Conservation (phyloP, 1,284 basidiomycete genomes). For the Prillingera fragicola region DNA sequence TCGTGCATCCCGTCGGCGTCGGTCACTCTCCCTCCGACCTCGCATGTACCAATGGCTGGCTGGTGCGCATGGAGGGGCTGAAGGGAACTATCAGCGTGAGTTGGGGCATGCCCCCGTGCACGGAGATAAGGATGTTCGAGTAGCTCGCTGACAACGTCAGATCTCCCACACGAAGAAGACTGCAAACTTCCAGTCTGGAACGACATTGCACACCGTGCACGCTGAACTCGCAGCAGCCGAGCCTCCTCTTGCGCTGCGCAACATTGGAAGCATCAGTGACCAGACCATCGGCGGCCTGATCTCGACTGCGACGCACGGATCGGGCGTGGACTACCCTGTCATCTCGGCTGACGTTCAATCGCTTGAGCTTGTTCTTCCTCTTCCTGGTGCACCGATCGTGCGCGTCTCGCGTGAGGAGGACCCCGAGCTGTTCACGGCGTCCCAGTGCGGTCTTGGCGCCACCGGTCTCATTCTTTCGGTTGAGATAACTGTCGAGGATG, state of each 20-base stretch:
- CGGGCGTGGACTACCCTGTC: constrained; percentile 73
- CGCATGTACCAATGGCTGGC: constrained; percentile 75
- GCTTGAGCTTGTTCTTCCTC: constrained; percentile 59
- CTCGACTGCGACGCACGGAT: constrained; percentile 92
- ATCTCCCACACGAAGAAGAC: constrained; percentile 61
- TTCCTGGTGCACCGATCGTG: constrained; percentile 36
- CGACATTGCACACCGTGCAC: constrained; percentile 69
- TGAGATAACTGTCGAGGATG: constrained; percentile 70
- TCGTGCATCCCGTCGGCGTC: constrained; percentile 76
- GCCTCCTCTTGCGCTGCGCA: constrained; percentile 70
- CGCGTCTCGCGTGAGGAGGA: constrained; percentile 47
- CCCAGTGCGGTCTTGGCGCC: constrained; percentile 87
- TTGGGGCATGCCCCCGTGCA: constrained; percentile 7
- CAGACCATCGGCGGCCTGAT: constrained; percentile 93
- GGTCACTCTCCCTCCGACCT: constrained; percentile 92
- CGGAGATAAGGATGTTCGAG: not conserved
- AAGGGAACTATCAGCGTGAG: constrained; percentile 68
- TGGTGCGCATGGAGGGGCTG: constrained; percentile 69
- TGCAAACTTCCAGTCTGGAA: constrained; percentile 66
- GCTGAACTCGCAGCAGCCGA: constrained; percentile 58
- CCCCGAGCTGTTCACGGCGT: constrained; percentile 78
- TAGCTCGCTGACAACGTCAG: constrained; percentile 48
- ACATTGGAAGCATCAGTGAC: constrained; percentile 93
- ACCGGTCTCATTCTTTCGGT: constrained; percentile 84
- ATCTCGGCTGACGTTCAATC: constrained; percentile 76